Base-by-base conservation (phyloP, 805 yeast species). In the Komagataella populi region DNA sequence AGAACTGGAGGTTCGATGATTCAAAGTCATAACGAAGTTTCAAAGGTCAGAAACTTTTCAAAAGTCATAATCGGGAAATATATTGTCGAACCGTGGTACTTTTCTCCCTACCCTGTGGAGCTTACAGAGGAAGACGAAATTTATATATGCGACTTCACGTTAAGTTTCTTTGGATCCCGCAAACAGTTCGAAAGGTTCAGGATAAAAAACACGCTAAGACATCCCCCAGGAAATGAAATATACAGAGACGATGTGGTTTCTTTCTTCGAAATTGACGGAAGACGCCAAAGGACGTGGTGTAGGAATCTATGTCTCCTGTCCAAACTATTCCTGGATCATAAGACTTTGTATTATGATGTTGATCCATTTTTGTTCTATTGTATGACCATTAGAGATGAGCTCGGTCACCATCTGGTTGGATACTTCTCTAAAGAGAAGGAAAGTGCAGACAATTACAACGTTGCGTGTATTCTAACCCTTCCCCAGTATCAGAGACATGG, bases 151-250 rank as follows among this genome's bases (percentile, higher is more conserved):
- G 98, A 90, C 67, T 93, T 86, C 63, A 82, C 96, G 2, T 66
- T 93, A 53, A 81, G 87, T 53, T 93, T 87, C 67, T 93, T 87
- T 68, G 93, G 95, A 3, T 86, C 96, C 0, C 72, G 76, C 55
- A 87, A 86, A 60, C 98, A 90, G 67, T 93, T 91, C 68, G 95
- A 93, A 68, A 73, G 99, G 55, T 93, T 88, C 69, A 74, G 98
- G 61, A 65, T 79, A 23, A 93, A 93, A 63, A 86, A 95, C 63
- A 83, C 95, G 1, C 72, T 93, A 68, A 81, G 84, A 63, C 98
- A 91, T 61, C 99, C 99, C 1, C 99, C 99, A 0, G 99, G 99
- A 0, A 93, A 93, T 68, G 99, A 93, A 62, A 90, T 93, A 20
- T 93, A 93, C 65, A 73, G 99, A 49, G 98, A 93, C 65, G 90